Evolutionary conservation across 2,329 filamentous ascomycete genomes (phyloP), one percentile per base, ranked within the genome.

Genomic region (Endoconidiophora polonica): DNA sequence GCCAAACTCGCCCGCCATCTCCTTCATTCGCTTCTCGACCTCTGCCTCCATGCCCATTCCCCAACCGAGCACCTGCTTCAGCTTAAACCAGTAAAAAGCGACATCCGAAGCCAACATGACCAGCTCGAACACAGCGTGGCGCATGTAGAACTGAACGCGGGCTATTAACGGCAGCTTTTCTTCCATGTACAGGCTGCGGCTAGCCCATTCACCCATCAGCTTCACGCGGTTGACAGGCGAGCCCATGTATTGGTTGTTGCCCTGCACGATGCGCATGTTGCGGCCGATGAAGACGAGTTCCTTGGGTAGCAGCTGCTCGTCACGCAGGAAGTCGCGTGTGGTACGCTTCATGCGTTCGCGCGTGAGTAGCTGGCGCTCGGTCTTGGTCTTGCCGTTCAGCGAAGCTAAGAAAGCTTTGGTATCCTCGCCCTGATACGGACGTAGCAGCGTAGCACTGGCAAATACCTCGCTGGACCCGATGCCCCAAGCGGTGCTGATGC

Each of bases 41-140:
- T 90, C 86, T 60, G 95, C 90, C 62, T 96, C 91, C 83, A 96
- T 91, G 0, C 88, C 88, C 7, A 79, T 73, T 0, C 88, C 86
- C 2, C 79, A 64, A 0, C 85, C 84, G 10, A 95, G 60, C 61
- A 76, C 74, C 66, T 96, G 88, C 56, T 78, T 74, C 5, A 93
- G 46, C 66, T 83, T 85, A 58, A 79, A 82, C 57, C 82, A 83
- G 63, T 83, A 93, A 63, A 94, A 98, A 9, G 82, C 76, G 0
- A 93, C 60, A 63, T 96, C 91, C 14, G 79, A 84, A 3, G 76
- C 71, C 14, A 86, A 67, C 57, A 98, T 63, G 36, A 94, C 83
- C 1, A 79, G 62, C 57, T 79, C 77, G 67, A 96, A 96, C n/a
- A 94, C 58, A 18, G 93, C 48, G 66, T 96, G 90, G 20, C 77